Evolutionary conservation across 176 grass and related monocot species (phyloP).

Genomic region (Carex kokanica): DNA sequence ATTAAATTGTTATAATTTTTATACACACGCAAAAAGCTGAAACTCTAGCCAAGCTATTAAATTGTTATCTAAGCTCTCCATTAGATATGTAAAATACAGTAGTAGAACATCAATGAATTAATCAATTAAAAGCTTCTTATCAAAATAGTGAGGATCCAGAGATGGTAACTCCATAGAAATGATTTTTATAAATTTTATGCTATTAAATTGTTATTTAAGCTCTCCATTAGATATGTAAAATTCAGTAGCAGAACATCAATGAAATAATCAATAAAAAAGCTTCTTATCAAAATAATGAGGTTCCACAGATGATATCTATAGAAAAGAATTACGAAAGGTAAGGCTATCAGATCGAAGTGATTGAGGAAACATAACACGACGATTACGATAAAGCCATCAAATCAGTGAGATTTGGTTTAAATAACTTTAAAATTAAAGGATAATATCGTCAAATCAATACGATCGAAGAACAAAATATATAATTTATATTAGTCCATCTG

Average conservation of each 20-base stretch:
- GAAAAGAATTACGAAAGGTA: neutral
- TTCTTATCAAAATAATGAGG: neutral
- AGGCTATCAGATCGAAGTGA: no score
- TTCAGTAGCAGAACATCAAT: neutral
- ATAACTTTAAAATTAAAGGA: neutral
- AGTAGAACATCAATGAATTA: neutral
- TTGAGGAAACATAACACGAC: neutral
- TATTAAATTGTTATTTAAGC: neutral
- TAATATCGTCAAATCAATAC: neutral
- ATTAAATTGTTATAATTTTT: neutral
- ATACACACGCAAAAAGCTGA: slow-evolving; percentile 1
- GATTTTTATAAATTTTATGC: neutral
- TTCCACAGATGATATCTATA: neutral
- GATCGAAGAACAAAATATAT: neutral
- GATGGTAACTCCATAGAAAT: neutral
- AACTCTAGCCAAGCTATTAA: neutral
- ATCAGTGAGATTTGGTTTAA: neutral
- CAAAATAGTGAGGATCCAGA: neutral
- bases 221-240: neutral
- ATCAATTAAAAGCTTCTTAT: neutral
- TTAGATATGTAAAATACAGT: neutral
- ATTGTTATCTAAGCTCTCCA: neutral
- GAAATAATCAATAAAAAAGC: neutral
- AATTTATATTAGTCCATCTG: neutral
- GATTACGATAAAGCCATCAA: neutral